Evolutionary conservation across 1,284 basidiomycete genomes (phyloP).

Genomic region (Leccinum griseonigrum): DNA sequence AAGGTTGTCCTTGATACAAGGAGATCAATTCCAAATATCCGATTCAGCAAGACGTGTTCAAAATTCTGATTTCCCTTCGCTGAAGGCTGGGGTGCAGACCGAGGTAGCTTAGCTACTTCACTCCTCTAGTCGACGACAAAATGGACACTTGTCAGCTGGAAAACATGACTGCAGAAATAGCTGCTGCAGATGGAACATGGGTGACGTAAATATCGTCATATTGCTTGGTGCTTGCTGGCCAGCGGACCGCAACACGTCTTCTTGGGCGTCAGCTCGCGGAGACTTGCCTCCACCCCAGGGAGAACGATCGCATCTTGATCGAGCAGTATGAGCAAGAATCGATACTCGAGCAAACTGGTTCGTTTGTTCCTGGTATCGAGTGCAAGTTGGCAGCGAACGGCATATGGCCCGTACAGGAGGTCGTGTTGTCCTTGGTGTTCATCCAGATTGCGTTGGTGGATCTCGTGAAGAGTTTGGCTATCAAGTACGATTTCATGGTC

Average conservation of each 20-base stretch:
- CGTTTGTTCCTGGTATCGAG: constrained; percentile 30
- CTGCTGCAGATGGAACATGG: constrained; percentile 24
- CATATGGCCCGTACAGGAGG: constrained; percentile 31
- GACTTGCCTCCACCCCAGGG: constrained; percentile 22
- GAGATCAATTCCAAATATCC: constrained; percentile 28
- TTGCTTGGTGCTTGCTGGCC: constrained; percentile 32
- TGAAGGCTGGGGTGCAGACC: constrained; percentile 29
- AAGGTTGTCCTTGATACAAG: constrained; percentile 30
- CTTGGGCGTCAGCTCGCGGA: constrained; percentile 34
- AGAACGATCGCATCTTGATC: constrained; percentile 28
- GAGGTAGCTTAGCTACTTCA: constrained; percentile 10
- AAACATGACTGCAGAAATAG: constrained; percentile 22
- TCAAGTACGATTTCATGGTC: constrained; percentile 29
- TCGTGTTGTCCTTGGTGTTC: constrained; percentile 32
- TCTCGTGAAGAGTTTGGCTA: constrained; percentile 28
- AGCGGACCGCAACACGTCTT: constrained; percentile 31
- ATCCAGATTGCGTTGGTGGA: constrained; percentile 30
- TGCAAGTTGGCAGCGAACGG: constrained; percentile 27
- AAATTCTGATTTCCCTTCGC: constrained; percentile 24
- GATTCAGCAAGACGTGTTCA: constrained; percentile 27
- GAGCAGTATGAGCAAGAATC: constrained; percentile 27
- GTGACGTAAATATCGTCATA: constrained; percentile 30
- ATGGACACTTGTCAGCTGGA: constrained; percentile 19
- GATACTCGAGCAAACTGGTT: constrained; percentile 31
- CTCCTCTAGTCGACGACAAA: neutral